Evolutionary conservation across 768 basidiomycete species (phyloP).

Genomic region (Boletus pseudopeckii): DNA sequence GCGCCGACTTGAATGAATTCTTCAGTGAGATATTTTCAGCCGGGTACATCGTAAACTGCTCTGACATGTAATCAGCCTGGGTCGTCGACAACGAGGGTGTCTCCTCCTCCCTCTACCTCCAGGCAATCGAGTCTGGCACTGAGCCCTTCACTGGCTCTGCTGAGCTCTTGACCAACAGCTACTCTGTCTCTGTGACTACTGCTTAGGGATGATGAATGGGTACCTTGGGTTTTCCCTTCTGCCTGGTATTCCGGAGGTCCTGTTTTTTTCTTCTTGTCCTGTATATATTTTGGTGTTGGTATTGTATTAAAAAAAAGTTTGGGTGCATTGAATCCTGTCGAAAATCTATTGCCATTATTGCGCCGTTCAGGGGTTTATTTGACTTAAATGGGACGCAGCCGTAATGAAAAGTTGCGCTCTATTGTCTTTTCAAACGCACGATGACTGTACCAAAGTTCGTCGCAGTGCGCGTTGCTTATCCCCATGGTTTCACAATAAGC

Average conservation of each 20-base stretch:
- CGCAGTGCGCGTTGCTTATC: conserved; percentile 10
- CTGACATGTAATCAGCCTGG: conserved; percentile 36
- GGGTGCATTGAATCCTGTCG: no score
- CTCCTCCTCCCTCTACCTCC: conserved; percentile 45
- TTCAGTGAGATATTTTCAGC: conserved; percentile 39
- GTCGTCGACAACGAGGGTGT: conserved; percentile 46
- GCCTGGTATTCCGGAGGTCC: not conserved
- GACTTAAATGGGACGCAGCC: not conserved
- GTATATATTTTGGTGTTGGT: not conserved
- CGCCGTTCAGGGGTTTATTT: conserved; percentile 12
- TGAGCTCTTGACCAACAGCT: conserved; percentile 40
- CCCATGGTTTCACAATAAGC: conserved; percentile 33
- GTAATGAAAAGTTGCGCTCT: conserved; percentile 8
- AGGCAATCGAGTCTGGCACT: conserved; percentile 53
- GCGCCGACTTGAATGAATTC: conserved; percentile 50
- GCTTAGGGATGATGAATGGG: not conserved
- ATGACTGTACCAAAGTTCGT: conserved; percentile 2
- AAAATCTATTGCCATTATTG: not conserved
- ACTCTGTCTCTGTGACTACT: conserved; percentile 37
- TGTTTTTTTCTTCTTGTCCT: not conserved
- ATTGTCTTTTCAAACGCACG: conserved; percentile 24
- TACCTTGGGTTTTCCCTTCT: not conserved
- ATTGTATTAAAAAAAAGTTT: no score
- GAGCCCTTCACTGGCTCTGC: conserved; percentile 54
- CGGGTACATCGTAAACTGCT: not conserved